These are phyloP conservation scores for Polytrichum commune DNA, from an alignment of 225 moss, liverwort and hornwort species.

Conservation along the genomic window DNA sequence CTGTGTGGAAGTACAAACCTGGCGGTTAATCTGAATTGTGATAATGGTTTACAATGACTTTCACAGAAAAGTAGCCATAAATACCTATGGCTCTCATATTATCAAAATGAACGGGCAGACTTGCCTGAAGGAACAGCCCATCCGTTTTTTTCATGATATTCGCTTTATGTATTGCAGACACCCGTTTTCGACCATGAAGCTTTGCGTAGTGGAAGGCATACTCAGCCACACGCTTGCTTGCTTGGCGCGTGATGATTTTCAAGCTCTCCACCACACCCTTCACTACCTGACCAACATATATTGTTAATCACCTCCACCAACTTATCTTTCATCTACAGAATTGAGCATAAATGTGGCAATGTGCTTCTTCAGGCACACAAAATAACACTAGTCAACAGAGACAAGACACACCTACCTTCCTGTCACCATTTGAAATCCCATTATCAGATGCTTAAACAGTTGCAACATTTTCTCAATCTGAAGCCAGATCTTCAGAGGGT, in stretches of 20 bases:
- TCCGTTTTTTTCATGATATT: conserved; percentile 98
- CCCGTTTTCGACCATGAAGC: conserved; percentile 73
- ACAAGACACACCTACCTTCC: too few relatives aligned
- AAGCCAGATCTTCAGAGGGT: too few relatives aligned
- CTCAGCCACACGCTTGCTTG: conserved; percentile 80
- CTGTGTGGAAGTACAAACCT: background rate
- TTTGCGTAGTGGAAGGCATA: conserved; percentile 88
- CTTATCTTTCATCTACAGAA: too few relatives aligned
- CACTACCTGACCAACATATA: conserved; percentile 52
- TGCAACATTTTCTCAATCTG: too few relatives aligned
- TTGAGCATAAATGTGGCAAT: too few relatives aligned
- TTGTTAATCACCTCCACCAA: too few relatives aligned
- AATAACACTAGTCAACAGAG: too few relatives aligned
- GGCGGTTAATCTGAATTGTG: background rate
- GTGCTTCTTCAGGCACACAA: too few relatives aligned
- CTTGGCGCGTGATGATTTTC: conserved; percentile 86
- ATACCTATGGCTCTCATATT: background rate
- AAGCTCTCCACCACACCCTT: conserved; percentile 95
- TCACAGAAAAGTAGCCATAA: background rate
- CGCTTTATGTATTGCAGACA: conserved; percentile 87
- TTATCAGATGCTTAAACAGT: too few relatives aligned
- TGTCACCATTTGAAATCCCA: too few relatives aligned
- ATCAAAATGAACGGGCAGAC: background rate
- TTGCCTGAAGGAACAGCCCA: conserved; percentile 82
- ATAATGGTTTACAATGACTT: background rate